Evolutionary conservation across 257 asterid genomes (phyloP).

Genomic region (Nicotiana knightiana): DNA sequence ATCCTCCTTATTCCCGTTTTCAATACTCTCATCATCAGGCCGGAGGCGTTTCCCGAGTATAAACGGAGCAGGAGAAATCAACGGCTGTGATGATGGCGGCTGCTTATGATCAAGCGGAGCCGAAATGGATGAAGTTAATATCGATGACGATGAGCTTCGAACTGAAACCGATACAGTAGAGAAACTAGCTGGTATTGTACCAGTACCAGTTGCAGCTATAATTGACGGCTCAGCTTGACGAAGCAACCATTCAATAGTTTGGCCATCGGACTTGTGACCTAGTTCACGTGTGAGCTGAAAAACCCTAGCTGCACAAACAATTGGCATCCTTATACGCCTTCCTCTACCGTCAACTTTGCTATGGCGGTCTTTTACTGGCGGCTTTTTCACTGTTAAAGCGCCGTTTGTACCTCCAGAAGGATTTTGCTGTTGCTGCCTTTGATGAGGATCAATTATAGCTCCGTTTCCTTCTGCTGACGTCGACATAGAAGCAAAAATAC

Average conservation of each 20-base stretch:
- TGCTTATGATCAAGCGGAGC: slow-evolving; percentile 57
- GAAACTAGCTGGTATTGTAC: slow-evolving; percentile 86
- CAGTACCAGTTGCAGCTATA: slow-evolving; percentile 93
- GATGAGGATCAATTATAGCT: not conserved
- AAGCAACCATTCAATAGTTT: slow-evolving; percentile 95
- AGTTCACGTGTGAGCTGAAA: slow-evolving; percentile 92
- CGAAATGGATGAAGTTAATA: not conserved
- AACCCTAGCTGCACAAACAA: slow-evolving; percentile 93
- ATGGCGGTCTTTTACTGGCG: slow-evolving; percentile 95
- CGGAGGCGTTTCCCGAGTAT: slow-evolving; percentile 85
- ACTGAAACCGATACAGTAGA: slow-evolving; percentile 33
- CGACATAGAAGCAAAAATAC: slow-evolving; percentile 13
- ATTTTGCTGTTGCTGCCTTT: slow-evolving; percentile 21
- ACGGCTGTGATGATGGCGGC: slow-evolving; percentile 32
- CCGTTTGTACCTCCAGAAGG: slow-evolving; percentile 9
- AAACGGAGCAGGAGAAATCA: slow-evolving; percentile 67
- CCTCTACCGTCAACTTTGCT: slow-evolving; percentile 97
- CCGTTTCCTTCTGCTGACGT: slow-evolving; percentile 4
- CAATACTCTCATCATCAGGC: slow-evolving; percentile 43
- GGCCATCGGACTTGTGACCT: slow-evolving; percentile 97
- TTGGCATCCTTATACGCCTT: slow-evolving; percentile 96
- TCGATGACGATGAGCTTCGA: slow-evolving; percentile 14
- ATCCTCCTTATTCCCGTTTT: slow-evolving; percentile 41
- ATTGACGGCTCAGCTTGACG: slow-evolving; percentile 98
- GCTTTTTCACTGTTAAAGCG: slow-evolving; percentile 50